A percentile compares a stretch with the other conserved stretches of the same genome.
Evolutionary conservation across 179 eudicot genomes (phyloP).

Genomic region (Corrigiola litoralis): DNA sequence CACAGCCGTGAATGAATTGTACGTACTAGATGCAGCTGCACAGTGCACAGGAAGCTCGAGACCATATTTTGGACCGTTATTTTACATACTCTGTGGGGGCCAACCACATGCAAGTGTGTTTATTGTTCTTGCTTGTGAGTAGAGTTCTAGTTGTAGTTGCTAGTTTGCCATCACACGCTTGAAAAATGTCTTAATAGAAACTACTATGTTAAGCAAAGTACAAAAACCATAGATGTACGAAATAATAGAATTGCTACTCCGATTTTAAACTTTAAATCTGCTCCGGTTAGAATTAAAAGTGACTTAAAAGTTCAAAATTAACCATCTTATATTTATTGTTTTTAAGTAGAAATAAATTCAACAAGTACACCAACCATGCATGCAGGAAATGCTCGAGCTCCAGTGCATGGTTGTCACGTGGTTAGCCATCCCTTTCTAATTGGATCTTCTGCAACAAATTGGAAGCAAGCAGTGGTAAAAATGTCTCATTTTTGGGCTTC

Average conservation of each 20-base stretch:
- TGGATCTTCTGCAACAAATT: conserved; percentile 1
- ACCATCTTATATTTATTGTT: too few relatives aligned
- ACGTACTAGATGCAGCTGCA: not conserved
- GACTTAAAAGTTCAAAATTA: too few relatives aligned
- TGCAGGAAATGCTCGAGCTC: too few relatives aligned
- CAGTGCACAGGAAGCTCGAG: conserved; percentile 1
- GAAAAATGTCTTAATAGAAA: too few relatives aligned
- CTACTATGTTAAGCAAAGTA: too few relatives aligned
- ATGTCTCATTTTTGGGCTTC: not conserved
- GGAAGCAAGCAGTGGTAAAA: not conserved
- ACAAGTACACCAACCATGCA: not conserved
- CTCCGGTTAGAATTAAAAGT: too few relatives aligned
- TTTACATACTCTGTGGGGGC: conserved; percentile 11
- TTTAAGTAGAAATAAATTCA: not conserved
- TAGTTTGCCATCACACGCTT: not conserved
- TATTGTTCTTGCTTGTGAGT: not conserved
- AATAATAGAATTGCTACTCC: too few relatives aligned
- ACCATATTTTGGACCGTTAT: conserved; percentile 20
- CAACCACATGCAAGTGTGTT: not conserved
- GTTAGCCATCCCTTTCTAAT: not conserved
- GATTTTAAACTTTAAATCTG: too few relatives aligned
- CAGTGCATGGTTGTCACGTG: not conserved
- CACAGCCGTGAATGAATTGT: conserved; percentile 4
- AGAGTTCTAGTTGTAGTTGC: conserved; percentile 7
- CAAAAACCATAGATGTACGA: too few relatives aligned